Evolutionary conservation across 768 basidiomycete genomes (phyloP), one percentile per base, ranked within the genome.

Genomic region (Leccinum aurantiacum): DNA sequence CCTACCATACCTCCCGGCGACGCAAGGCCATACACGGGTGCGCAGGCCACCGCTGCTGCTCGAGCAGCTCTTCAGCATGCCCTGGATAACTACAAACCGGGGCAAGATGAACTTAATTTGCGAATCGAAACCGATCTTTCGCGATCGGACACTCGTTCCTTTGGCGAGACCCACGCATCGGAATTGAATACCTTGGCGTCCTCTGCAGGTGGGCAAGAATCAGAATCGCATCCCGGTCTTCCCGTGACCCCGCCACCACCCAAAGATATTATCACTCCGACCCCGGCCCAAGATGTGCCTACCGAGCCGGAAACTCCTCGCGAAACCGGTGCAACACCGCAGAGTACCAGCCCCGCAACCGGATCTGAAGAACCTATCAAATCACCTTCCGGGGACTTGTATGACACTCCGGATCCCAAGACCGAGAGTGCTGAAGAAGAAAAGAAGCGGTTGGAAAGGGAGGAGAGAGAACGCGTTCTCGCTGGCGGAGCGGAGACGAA

Each of bases 101-200:
- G 91, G 0, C 79, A 83, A 59, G 80, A 83, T 66, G 79, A 79
- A 46, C 77, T 91, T 11, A 77, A 80, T 41, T 72, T 78, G 11
- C 78, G 80, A 15, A 61, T 73, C 14, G 72, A 77, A 29, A 76
- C 78, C 6, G 86, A 88, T 68, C 79, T 91, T 44, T 79, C 80
- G 60, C 79, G 87, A 60, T 87, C 87, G 4, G 89, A 93, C 67
- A 90, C 89, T 0, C 83, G 83, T 58, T 91, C 89, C 73, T 94
- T 94, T 68, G 92, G 92, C 19, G 89, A 88, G 73, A 93, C 86
- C 41, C 92, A 94, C 66, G 89, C 88, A 0, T 79, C 75, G 37
- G 92, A 93, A 74, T 79, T 94, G 37, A 81, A 81, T 17, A 79
- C 76, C 64, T 85, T 91, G 54, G 74, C 74, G 53, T 69, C 79